phyloP scores from a whole-genome alignment of 192 early-diverging fungal genomes.

The Rhizophagus sp. region DNA sequence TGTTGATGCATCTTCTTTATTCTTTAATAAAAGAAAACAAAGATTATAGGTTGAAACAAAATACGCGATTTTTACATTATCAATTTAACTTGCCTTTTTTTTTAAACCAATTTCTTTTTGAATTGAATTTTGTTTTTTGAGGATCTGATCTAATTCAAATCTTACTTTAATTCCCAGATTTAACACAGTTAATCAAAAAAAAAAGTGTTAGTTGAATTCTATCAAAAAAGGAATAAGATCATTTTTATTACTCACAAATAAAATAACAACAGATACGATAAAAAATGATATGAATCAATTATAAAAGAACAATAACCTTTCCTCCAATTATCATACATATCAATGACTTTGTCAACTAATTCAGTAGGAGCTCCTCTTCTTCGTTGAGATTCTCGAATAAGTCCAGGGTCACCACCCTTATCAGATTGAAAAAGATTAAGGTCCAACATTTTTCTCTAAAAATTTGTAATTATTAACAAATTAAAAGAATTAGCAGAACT shows the following conservation, averaged over 20 bases:
- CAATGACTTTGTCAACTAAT: conserved; percentile 90
- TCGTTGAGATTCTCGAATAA: conserved; percentile 91
- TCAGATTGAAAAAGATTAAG: conserved; percentile 88
- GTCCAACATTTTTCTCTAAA: conserved; percentile 70
- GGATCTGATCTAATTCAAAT: conserved; percentile 85
- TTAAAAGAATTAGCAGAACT: background rate
- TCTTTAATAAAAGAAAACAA: conserved; percentile 24
- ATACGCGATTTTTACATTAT: background rate
- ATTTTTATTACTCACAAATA: background rate
- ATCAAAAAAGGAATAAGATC: background rate
- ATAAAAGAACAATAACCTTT: conserved; percentile 26
- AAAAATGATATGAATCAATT: no score
- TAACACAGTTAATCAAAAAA: no score
- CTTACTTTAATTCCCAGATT: conserved; percentile 52
- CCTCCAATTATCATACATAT: conserved; percentile 87
- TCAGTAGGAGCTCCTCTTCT: conserved; percentile 82
- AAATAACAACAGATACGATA: background rate
- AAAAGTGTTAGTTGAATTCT: background rate
- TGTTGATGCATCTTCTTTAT: conserved; percentile 80
- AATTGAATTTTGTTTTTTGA: conserved; percentile 89
- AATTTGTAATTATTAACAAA: background rate
- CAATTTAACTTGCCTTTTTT: conserved; percentile 67
- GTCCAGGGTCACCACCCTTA: conserved; percentile 92
- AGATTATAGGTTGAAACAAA: background rate
- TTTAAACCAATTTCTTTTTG: conserved; percentile 89